phyloP scores from a whole-genome alignment of 108 stramenopile genomes.

The Skeletonema potamos region DNA sequence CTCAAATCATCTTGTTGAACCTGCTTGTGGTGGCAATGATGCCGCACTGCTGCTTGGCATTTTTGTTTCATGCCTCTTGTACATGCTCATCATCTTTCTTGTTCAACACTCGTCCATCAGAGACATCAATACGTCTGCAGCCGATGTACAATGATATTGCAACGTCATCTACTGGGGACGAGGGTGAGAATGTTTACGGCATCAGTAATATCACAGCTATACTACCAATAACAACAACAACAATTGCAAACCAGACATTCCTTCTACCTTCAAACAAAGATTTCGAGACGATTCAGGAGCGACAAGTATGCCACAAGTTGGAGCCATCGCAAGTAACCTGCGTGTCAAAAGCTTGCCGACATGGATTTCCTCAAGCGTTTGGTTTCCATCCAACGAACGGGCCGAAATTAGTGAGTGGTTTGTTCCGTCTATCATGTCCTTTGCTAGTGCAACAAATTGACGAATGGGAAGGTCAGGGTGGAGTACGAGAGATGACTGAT shows the following conservation, averaged over 20 bases:
- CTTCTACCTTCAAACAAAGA: conserved; percentile 12
- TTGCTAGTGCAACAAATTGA: conserved; percentile 23
- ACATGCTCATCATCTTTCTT: neutral
- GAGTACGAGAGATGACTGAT: conserved; percentile 33
- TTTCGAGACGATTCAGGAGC: conserved; percentile 14
- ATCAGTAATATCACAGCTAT: neutral
- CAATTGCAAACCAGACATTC: conserved; percentile 27
- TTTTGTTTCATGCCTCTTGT: neutral
- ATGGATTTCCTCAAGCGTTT: conserved; percentile 40
- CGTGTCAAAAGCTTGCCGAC: conserved; percentile 15
- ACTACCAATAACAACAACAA: conserved; percentile 4
- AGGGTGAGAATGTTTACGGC: neutral
- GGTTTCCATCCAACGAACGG: conserved; percentile 37
- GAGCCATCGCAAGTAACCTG: conserved; percentile 16
- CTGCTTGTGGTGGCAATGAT: too few relatives aligned
- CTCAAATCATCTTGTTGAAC: too few relatives aligned
- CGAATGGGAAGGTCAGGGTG: conserved; percentile 26
- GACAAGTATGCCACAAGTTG: conserved; percentile 19
- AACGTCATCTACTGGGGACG: neutral
- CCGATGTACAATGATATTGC: neutral
- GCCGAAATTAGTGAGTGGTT: conserved; percentile 20
- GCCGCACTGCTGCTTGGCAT: neutral
- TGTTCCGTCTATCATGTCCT: conserved; percentile 36
- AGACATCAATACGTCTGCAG: neutral
- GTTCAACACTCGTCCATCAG: neutral